These are phyloP conservation scores for Leishmania aethiopica DNA, from an alignment of 208 protist species.

Conservation along the genomic window DNA sequence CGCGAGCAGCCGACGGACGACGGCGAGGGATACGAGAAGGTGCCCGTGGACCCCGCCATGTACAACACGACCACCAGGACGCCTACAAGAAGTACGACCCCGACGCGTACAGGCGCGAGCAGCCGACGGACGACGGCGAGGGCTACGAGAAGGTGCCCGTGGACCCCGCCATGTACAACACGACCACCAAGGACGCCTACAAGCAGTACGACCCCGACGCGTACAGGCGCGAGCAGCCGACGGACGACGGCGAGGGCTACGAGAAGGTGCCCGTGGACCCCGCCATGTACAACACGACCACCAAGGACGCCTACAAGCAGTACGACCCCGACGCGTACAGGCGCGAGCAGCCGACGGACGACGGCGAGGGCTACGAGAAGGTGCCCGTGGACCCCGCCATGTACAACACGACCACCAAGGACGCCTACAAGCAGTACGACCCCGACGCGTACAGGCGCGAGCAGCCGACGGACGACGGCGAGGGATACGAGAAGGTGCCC, in stretches of 20 bases:
- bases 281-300: conserved; percentile 50
- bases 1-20: conserved; percentile 9
- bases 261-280: conserved; percentile 3
- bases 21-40: not conserved
- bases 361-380: not conserved
- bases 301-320: conserved; percentile 13
- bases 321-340: conserved; percentile 21
- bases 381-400: conserved; percentile 28
- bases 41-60: conserved; percentile 23
- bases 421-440: conserved; percentile 24
- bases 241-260: not conserved
- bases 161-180: conserved; percentile 32
- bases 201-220: conserved; percentile 25
- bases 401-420: conserved; percentile 9
- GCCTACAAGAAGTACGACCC: conserved; percentile 39
- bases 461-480: not conserved
- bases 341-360: conserved; percentile 6
- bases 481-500: not conserved
- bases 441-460: conserved; percentile 22
- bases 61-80: conserved; percentile 57
- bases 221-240: conserved; percentile 15
- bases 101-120: conserved; percentile 38
- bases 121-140: not conserved
- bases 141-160: conserved; percentile 18
- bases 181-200: conserved; percentile 4